Evolutionary conservation across 2,329 filamentous ascomycete genomes (phyloP).

Genomic region (Aspergillus sp.): DNA sequence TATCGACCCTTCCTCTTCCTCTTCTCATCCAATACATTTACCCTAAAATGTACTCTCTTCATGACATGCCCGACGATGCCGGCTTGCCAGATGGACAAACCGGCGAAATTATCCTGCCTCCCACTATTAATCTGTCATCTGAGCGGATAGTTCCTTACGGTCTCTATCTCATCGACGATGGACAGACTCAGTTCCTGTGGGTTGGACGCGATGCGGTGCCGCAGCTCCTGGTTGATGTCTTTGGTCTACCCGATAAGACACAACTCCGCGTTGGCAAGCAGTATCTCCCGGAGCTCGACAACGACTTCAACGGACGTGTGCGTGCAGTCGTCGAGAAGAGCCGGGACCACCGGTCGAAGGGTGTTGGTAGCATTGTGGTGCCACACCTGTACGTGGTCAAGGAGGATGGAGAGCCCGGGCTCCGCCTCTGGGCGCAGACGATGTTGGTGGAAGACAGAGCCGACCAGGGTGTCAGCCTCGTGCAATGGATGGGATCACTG

Average conservation of each 20-base stretch:
- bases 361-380: constrained; percentile 88
- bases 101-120: constrained; percentile 85
- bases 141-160: constrained; percentile 86
- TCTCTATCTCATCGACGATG: constrained; percentile 94
- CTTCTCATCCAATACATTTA: constrained; percentile 93
- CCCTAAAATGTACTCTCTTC: constrained; percentile 78
- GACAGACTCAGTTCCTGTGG: constrained; percentile 97
- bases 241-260: constrained; percentile 78
- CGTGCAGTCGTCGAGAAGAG: constrained; percentile 90
- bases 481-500: constrained; percentile 88
- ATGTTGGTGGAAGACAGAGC: constrained; percentile 91
- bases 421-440: constrained; percentile 96
- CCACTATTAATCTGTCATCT: constrained; percentile 80
- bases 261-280: constrained; percentile 91
- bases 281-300: constrained; percentile 80
- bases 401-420: constrained; percentile 91
- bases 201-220: constrained; percentile 89
- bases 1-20: constrained; percentile 90
- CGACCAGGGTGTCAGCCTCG: constrained; percentile 88
- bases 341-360: constrained; percentile 78
- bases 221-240: constrained; percentile 84
- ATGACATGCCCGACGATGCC: constrained; percentile 94
- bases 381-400: constrained; percentile 91
- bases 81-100: constrained; percentile 82
- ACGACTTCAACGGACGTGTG: constrained; percentile 94